Base-by-base conservation (phyloP, 73 alveolate genomes). In the Paraurostyla sp. region DNA sequence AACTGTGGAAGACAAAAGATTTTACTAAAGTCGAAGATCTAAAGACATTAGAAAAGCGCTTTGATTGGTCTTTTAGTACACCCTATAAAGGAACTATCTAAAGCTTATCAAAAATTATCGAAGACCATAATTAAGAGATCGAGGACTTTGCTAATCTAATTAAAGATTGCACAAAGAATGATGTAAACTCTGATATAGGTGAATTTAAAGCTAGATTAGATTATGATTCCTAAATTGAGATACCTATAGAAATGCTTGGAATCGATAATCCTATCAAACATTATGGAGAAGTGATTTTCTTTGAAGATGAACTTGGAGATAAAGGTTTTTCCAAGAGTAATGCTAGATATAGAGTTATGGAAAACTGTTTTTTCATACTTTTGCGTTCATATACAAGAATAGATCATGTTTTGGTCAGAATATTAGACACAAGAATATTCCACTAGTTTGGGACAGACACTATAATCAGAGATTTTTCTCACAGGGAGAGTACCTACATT, bases 271-370 rank as follows among this genome's bases (percentile, higher is more conserved):
- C 98, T 43, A 97, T 97, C 33, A 89, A 71, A 63, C 96, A 97
- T 93, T 92, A 94, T 87, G 75, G 80, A 60, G 97, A 95, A 56
- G 91, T 96, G 22, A 89, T 87, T 6, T 92, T 97, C 38, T 97
- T 65, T 68, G 98, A 95, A 63, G 99, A 97, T 92, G 99, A 97
- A 82, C 78, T 97, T 50, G 97, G 97, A 36, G 99, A 97, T 90
- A 92, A 92, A 81, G 99, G 99, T 40, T 76, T 83, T 41, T 87
- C 96, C 29, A 96, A 92, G 62, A 75, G 94, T 46, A 89, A 85
- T 92, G 90, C 92, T 41, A 95, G 99, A 92, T 94, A 93, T 81
- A 93, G 99, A 92, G 92, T 96, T 18, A 97, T 97, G 99, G 89
- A 91, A 46, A 99, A 97, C 57, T 97, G 99, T 30, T 97, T 94